Conservation (phyloP, 2,329 filamentous ascomycete species). For the Aspergillus sp. region DNA sequence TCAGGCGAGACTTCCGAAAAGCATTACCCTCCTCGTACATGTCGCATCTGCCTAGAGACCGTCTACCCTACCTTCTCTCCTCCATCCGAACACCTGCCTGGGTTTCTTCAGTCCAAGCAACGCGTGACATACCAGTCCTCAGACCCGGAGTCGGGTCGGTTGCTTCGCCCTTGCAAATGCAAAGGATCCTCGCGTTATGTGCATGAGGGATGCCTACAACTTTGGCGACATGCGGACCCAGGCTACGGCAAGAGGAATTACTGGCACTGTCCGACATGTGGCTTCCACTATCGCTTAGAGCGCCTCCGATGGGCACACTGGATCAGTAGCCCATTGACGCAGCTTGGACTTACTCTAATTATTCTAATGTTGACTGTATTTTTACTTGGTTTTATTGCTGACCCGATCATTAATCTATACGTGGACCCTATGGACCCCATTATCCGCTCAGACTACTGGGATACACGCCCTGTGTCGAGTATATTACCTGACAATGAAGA, state of each 20-base stretch:
- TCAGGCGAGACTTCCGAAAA: constrained; percentile 34
- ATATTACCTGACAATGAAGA: constrained; percentile 48
- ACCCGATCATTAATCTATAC: constrained; percentile 88
- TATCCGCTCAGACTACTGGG: constrained; percentile 48
- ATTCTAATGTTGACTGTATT: constrained; percentile 76
- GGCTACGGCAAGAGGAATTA: constrained; percentile 66
- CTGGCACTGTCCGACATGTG: constrained; percentile 85
- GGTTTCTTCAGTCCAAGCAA: constrained; percentile 58
- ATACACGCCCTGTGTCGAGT: constrained; percentile 40
- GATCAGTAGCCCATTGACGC: constrained; percentile 66
- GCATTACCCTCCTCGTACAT: constrained; percentile 72
- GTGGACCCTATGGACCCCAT: constrained; percentile 72
- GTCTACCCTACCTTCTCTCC: constrained; percentile 63
- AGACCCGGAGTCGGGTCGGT: constrained; percentile 70
- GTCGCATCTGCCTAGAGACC: constrained; percentile 84
- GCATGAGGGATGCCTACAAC: constrained; percentile 83
- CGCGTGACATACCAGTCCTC: constrained; percentile 72
- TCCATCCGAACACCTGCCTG: constrained; percentile 55
- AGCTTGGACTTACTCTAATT: constrained; percentile 68
- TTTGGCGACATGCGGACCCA: constrained; percentile 77
- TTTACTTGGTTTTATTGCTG: constrained; percentile 83
- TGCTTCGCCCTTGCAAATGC: constrained; percentile 89
- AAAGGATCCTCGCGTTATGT: constrained; percentile 92
- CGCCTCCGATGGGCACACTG: constrained; percentile 74
- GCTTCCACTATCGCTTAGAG: constrained; percentile 77